Evolutionary conservation across 2,329 filamentous ascomycete genomes (phyloP).

Genomic region (Elsinoe ampelina): DNA sequence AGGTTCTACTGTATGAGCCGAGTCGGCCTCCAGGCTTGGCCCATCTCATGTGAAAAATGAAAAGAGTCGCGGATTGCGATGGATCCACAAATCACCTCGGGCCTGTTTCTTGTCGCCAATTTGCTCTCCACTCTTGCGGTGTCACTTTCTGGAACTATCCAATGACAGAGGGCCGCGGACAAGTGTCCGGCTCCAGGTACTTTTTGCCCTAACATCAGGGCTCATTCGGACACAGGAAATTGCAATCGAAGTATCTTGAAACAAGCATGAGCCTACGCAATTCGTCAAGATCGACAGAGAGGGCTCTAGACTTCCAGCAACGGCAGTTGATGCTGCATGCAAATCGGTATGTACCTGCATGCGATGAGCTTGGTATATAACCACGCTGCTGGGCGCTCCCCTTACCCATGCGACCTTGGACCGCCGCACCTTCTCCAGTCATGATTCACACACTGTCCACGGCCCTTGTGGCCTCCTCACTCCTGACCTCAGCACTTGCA

Average conservation of each 20-base stretch:
- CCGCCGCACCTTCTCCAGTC: neutral
- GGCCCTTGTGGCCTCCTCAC: conserved; percentile 2
- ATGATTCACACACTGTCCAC: neutral
- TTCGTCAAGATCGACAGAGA: neutral
- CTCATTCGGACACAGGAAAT: conserved; percentile 3
- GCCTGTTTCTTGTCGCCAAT: neutral
- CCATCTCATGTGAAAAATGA: neutral
- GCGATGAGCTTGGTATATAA: conserved; percentile 11
- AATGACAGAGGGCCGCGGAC: neutral
- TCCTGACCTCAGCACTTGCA: conserved; percentile 2
- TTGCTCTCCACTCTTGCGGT: neutral
- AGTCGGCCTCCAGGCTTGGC: neutral
- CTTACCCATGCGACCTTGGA: neutral
- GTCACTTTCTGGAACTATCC: neutral
- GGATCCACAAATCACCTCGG: neutral
- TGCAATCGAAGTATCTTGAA: conserved; percentile 13
- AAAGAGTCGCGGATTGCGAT: neutral
- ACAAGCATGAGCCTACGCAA: conserved; percentile 1
- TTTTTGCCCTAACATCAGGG: conserved; percentile 5
- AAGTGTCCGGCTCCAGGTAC: neutral
- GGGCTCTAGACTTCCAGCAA: neutral
- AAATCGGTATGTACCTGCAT: neutral
- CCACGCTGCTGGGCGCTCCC: neutral
- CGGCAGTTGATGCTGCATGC: neutral
- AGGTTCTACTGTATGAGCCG: neutral